phyloP scores from a whole-genome alignment of 768 basidiomycete genomes.

The Lentinula boryana region DNA sequence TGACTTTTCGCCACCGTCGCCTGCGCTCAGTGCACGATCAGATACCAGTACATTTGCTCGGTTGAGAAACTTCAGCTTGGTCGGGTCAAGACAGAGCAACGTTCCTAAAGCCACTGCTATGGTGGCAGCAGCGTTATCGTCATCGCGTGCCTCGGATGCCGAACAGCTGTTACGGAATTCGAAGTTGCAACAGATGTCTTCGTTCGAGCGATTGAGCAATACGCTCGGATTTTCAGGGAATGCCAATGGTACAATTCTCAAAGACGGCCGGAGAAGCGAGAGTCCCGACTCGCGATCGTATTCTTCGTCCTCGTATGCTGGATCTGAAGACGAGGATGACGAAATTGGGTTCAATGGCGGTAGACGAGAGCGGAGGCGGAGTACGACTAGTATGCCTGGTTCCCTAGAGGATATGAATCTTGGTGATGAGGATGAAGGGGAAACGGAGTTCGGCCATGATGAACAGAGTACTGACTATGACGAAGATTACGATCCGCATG shows the following conservation, averaged over 20 bases:
- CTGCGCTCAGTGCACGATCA: conserved; percentile 89
- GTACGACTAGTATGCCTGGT: conserved; percentile 84
- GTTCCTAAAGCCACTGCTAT: conserved; percentile 11
- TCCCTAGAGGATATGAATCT: conserved; percentile 63
- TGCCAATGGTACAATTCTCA: conserved; percentile 18
- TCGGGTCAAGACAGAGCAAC: conserved; percentile 37
- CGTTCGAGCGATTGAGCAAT: conserved; percentile 64
- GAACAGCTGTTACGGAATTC: conserved; percentile 19
- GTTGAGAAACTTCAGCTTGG: conserved; percentile 73
- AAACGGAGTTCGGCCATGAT: conserved; percentile 6
- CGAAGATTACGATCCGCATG: conserved; percentile 25
- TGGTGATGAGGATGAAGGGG: conserved; percentile 25
- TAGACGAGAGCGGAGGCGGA: conserved; percentile 45
- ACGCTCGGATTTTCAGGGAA: conserved; percentile 44
- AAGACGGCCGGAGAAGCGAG: conserved; percentile 24
- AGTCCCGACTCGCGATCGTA: conserved; percentile 49
- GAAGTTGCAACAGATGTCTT: conserved; percentile 67
- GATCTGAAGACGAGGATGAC: conserved; percentile 48
- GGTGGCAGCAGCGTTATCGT: conserved; percentile 14
- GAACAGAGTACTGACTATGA: not conserved
- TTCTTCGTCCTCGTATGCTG: conserved; percentile 33
- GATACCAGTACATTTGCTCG: conserved; percentile 75
- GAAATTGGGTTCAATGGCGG: conserved; percentile 35
- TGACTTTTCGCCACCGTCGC: conserved; percentile 80
- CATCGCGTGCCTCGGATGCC: conserved; percentile 25